Base-by-base conservation (phyloP, 2,329 filamentous ascomycete genomes). In the Elsinoe australis region DNA sequence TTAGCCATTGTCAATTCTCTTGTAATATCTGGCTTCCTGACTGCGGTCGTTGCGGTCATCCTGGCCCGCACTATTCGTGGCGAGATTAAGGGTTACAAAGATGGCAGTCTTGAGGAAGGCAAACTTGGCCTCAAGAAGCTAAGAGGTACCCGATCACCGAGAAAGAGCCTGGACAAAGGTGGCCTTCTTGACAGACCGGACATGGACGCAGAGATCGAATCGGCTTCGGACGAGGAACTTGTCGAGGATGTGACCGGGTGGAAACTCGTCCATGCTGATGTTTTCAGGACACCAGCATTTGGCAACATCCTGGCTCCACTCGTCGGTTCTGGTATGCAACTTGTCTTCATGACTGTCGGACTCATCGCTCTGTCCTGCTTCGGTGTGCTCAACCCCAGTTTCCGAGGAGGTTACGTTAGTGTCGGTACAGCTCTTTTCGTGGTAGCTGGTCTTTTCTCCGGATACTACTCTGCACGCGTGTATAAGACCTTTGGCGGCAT, bases 241-340 rank as follows among this genome's bases (percentile, higher is more conserved):
- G 64, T 86, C 5, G 87, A 94, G 58, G 87, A 94, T 56, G 75
- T 85, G 21, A 86, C 85, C 1, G 87, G 87, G 44, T 94, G 87
- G 87, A 94, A 94, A 64, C 71, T 92, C 12, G 73, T 94, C 2
- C 86, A 94, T 59, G 85, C 78, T n/a, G 87, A 94, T 63, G 85
- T 94, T 3, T 94, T 94, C 69, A 78, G 87, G 38, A 72, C 81
- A 19, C 87, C 87, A 0, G 65, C 71, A 2, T 77, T 79, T 54
- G 85, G 85, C 21, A 77, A 80, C 45, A 71, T 94, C 2, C 72
- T 94, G 31, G 86, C 87, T 0, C 87, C 87, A 1, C 69, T 94
- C 5, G 73, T 94, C 15, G 88, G 88, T 2, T 94, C 87, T 1
- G 87, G 87, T 33, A 87, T 85, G 73, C 87, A 95, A 66, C 74